A percentile compares a stretch with the other conserved stretches of the same genome.
These are phyloP conservation scores for Podospora tetraspora DNA, from an alignment of 495 filamentous ascomycete species.

Conservation along the genomic window DNA sequence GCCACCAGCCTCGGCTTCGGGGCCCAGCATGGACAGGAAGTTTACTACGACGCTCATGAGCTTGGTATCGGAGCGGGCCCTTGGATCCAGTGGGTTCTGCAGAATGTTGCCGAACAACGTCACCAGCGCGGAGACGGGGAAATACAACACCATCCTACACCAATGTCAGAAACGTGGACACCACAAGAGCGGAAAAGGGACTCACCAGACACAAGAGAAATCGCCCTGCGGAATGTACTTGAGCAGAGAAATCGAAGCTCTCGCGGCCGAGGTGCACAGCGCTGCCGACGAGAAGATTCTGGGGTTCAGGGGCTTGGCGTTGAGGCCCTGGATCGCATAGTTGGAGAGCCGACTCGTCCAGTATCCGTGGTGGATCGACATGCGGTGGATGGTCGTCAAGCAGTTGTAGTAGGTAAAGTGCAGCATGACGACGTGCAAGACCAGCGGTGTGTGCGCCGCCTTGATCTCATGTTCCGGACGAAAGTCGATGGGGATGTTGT, in stretches of 20 bases:
- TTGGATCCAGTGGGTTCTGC: constrained; percentile 87
- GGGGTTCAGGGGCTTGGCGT: constrained; percentile 84
- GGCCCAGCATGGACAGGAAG: constrained; percentile 67
- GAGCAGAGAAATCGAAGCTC: constrained; percentile 87
- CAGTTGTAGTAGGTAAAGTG: constrained; percentile 98
- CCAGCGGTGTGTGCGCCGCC: constrained; percentile 78
- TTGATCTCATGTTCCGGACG: constrained; percentile 93
- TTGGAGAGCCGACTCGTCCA: constrained; percentile 95
- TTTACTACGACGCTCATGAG: constrained; percentile 90
- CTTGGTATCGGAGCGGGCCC: constrained; percentile 80
- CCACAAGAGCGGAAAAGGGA: constrained; percentile 14
- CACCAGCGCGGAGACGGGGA: constrained; percentile 90
- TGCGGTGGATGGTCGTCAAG: constrained; percentile 93
- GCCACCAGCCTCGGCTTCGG: constrained; percentile 75
- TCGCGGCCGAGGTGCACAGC: constrained; percentile 83
- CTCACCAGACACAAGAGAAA: constrained; percentile 91
- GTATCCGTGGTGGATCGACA: constrained; percentile 97
- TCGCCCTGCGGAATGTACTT: constrained; percentile 96
- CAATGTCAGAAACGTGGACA: constrained; percentile 16
- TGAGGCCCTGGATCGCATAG: constrained; percentile 89
- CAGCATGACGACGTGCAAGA: constrained; percentile 85
- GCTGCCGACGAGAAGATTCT: constrained; percentile 91
- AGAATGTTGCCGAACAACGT: constrained; percentile 96
- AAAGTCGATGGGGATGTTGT: constrained; percentile 87
- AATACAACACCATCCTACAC: constrained; percentile 87